Conservation (phyloP, 805 yeast species). For the Lipomyces kockii region DNA sequence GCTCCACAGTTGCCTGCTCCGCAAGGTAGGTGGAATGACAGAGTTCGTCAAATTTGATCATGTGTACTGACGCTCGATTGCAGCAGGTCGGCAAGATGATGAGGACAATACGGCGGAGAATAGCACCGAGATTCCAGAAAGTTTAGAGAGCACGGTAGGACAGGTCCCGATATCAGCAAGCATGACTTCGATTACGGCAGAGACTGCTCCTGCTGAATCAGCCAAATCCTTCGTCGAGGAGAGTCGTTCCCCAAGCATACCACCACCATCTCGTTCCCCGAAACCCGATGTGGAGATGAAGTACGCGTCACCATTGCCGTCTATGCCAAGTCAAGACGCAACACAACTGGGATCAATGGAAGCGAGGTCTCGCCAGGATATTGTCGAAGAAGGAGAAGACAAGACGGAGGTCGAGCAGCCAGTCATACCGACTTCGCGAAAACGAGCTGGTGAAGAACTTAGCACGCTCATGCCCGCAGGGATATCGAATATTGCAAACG, state of each 20-base stretch:
- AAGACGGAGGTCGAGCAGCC: neutral
- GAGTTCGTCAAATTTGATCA: neutral
- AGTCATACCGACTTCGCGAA: neutral
- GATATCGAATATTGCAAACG: neutral
- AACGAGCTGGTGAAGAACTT: neutral
- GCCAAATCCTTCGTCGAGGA: neutral
- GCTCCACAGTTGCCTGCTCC: neutral
- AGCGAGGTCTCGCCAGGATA: neutral
- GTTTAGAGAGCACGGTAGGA: neutral
- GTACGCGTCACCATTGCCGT: neutral
- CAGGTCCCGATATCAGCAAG: neutral
- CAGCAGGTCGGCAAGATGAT: neutral
- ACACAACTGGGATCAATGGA: neutral
- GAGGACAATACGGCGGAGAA: neutral
- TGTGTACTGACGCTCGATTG: neutral
- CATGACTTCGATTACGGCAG: neutral
- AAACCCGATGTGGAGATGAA: neutral
- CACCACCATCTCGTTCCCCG: neutral
- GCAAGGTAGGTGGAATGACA: neutral
- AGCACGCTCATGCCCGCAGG: neutral
- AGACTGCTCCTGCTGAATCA: neutral
- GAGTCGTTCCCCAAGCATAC: neutral
- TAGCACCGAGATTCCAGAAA: neutral
- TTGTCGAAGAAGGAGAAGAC: neutral
- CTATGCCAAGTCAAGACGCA: neutral